Conservation (phyloP, 176 grass and related monocot genomes). For the Zoysia japonica region DNA sequence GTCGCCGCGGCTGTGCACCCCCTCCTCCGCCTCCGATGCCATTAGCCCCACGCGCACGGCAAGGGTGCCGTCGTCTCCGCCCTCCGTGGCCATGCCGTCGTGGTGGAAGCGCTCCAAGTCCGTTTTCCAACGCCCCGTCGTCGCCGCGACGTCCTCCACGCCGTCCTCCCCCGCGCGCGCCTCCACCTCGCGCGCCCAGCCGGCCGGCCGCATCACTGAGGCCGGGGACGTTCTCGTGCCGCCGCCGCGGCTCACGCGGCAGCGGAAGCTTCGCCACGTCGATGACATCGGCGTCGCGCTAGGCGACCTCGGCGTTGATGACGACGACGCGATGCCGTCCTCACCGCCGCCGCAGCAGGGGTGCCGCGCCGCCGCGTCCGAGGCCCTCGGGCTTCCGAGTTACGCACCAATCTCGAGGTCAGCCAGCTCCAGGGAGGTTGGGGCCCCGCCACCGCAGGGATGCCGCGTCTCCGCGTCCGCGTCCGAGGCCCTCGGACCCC, state of each 20-base stretch:
- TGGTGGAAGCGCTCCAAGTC: slow-evolving; percentile 78
- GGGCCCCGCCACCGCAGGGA: slow-evolving; percentile 20
- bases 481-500: slow-evolving; percentile 25
- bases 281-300: slow-evolving; percentile 39
- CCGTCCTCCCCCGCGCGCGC: slow-evolving; percentile 45
- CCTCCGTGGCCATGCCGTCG: slow-evolving; percentile 41
- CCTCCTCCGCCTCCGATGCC: slow-evolving; percentile 36
- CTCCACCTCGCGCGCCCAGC: slow-evolving; percentile 49
- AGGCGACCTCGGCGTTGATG: slow-evolving; percentile 34
- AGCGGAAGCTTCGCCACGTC: slow-evolving; percentile 73
- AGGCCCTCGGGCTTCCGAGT: not conserved
- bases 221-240: not conserved
- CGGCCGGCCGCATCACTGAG: not conserved
- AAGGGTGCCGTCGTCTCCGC: not conserved
- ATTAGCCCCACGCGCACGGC: slow-evolving; percentile 39
- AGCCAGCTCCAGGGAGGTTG: slow-evolving; percentile 22
- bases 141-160: slow-evolving; percentile 37
- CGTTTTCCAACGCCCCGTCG: slow-evolving; percentile 48
- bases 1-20: slow-evolving; percentile 25
- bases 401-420: slow-evolving; percentile 49
- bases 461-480: not conserved
- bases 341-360: slow-evolving; percentile 24
- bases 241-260: slow-evolving; percentile 59
- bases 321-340: slow-evolving; percentile 15
- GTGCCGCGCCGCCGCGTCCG: slow-evolving; percentile 10